Percentiles rank a stretch among this genome's conserved stretches.
phyloP scores from a whole-genome alignment of 495 filamentous ascomycete genomes.

The Penicillium bovifimosum region DNA sequence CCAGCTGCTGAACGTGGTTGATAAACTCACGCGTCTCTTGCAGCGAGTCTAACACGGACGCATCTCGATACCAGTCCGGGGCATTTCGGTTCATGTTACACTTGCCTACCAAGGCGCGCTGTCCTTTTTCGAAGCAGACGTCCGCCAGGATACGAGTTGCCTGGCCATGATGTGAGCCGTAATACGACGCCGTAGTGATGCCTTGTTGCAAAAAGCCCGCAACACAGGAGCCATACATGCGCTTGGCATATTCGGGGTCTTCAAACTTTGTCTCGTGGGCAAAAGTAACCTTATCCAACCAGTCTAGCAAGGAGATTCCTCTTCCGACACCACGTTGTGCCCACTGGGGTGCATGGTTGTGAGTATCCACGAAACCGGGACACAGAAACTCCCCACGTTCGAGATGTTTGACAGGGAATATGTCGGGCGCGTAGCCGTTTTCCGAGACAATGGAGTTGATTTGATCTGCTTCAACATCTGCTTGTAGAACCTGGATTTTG shows the following conservation, averaged over 20 bases:
- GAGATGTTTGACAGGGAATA: conserved; percentile 36
- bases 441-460: conserved; percentile 21
- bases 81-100: conserved; percentile 60
- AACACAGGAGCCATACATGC: conserved; percentile 50
- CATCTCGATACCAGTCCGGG: conserved; percentile 55
- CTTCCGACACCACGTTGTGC: conserved; percentile 55
- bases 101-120: conserved; percentile 62
- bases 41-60: conserved; percentile 42
- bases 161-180: conserved; percentile 52
- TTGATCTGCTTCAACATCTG: conserved; percentile 7
- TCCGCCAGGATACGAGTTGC: conserved; percentile 57
- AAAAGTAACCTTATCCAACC: conserved; percentile 57
- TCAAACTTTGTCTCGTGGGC: conserved; percentile 54
- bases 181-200: conserved; percentile 62
- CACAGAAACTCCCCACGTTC: conserved; percentile 48
- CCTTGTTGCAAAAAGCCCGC: conserved; percentile 55
- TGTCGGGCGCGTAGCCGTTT: conserved; percentile 28
- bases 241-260: conserved; percentile 47
- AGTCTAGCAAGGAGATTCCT: conserved; percentile 53
- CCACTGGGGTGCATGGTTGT: conserved; percentile 63
- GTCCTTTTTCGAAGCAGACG: conserved; percentile 50
- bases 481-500: conserved; percentile 33
- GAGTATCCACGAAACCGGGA: conserved; percentile 60
- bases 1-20: conserved; percentile 29
- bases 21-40: conserved; percentile 50